Evolutionary conservation across 1,139 yeast genomes (phyloP).

Genomic region (Sugiyamaella xylanicola): DNA sequence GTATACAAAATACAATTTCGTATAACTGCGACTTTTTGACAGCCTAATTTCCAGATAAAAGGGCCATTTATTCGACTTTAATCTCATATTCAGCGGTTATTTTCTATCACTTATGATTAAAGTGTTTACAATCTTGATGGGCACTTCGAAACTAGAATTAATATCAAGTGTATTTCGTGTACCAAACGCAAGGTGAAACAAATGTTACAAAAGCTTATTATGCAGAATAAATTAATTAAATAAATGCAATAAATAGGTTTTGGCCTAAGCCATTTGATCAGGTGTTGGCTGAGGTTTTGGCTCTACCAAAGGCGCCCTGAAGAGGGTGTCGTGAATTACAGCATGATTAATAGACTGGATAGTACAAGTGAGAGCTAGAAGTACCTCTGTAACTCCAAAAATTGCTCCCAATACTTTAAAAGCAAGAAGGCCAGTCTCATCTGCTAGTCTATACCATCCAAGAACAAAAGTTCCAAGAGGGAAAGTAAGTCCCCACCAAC

Average conservation of each 20-base stretch:
- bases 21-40: too few species aligned
- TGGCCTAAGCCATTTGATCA: not conserved
- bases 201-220: too few species aligned
- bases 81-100: too few species aligned
- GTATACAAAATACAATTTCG: too few species aligned
- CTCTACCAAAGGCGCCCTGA: not conserved
- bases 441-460: slow-evolving; percentile 56
- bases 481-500: slow-evolving; percentile 89
- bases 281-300: not conserved
- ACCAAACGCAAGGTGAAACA: too few species aligned
- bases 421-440: slow-evolving; percentile 50
- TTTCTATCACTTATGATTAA: too few species aligned
- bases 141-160: too few species aligned
- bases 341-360: slow-evolving; percentile 41
- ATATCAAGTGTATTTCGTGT: too few species aligned
- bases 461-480: slow-evolving; percentile 84
- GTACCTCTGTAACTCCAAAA: slow-evolving; percentile 53
- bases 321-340: slow-evolving; percentile 22
- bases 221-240: not conserved
- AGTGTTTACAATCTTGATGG: too few species aligned
- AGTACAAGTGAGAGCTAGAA: slow-evolving; percentile 46
- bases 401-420: slow-evolving; percentile 65
- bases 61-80: too few species aligned
- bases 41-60: too few species aligned
- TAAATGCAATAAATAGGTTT: not conserved